Evolutionary conservation across 225 moss, liverwort and hornwort genomes (phyloP).

Genomic region (Ulota crispa): DNA sequence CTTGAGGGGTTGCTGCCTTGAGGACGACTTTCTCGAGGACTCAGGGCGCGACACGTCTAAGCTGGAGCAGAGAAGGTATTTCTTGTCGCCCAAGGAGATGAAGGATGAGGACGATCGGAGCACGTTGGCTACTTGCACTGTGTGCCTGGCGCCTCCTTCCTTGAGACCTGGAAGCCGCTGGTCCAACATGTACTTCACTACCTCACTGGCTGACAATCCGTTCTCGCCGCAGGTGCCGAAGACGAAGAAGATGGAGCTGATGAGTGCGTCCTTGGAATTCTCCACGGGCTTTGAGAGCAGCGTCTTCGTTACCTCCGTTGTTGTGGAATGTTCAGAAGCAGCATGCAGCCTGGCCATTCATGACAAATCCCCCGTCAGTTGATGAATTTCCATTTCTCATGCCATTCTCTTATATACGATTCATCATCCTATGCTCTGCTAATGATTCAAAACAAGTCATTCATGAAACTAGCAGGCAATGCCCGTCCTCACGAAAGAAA

Average conservation of each 20-base stretch:
- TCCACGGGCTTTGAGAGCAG: constrained; percentile 14
- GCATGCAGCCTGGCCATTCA: constrained; percentile 22
- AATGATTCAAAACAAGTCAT: background rate
- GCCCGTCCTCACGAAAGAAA: background rate
- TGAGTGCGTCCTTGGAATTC: constrained; percentile 56
- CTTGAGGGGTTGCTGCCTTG: background rate
- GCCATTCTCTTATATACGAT: background rate
- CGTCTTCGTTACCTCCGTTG: constrained; percentile 12
- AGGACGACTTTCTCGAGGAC: background rate
- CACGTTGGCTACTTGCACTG: constrained; percentile 57
- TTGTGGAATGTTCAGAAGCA: constrained; percentile 32
- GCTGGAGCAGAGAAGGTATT: constrained; percentile 52
- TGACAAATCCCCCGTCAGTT: background rate
- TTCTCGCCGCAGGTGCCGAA: constrained; percentile 41
- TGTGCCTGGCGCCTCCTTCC: constrained; percentile 55
- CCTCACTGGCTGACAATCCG: constrained; percentile 52
- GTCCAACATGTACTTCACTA: constrained; percentile 55
- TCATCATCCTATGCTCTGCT: background rate
- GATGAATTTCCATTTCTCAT: background rate
- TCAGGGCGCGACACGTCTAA: constrained; percentile 14
- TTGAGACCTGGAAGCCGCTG: constrained; percentile 50
- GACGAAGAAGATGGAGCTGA: constrained; percentile 54
- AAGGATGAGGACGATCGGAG: constrained; percentile 53
- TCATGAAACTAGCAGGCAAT: background rate
- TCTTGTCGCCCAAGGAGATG: constrained; percentile 50